Evolutionary conservation across 768 basidiomycete species (phyloP), one percentile per base, ranked within the genome.

Genomic region (Auricularia sp.): DNA sequence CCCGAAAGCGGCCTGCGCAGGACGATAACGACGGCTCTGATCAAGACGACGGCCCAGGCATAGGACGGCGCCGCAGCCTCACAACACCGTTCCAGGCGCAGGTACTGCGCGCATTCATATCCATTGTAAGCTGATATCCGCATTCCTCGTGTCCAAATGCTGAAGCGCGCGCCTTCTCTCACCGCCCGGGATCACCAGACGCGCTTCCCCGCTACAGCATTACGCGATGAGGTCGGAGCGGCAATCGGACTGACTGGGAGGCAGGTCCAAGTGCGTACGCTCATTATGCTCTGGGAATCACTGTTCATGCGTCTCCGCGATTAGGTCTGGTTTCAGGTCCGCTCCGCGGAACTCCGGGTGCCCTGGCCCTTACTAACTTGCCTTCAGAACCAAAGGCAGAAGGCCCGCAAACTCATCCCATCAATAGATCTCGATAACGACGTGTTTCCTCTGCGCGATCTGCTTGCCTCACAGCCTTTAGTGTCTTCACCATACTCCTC

Each of bases 291-390:
- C 39, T 51, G 63, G 70, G 65, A 70, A 21, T 62, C 24, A 47
- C 44, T 45, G n/a, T 24, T 37, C 56, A 3, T 71, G 11, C 11
- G 14, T 18, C 47, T 37, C 21, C 35, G 18, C 33, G 39, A 47
- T 47, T 47, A 93, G 91, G 91, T 93, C 69, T 93, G 91, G 91
- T 93, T 93, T 76, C 91, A 92, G 82, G 90, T 89, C 74, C 75
- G 78, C 67, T 67, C 54, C 62, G 61, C 54, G 62, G 39, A 62
- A 59, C 63, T 61, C 42, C 63, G 18, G n/a, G 64, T 63, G 21
- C 62, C 54, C 64, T 59, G 37, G 29, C 34, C 64, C 51, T 42
- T 7, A 37, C 62, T 36, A 39, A 58, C 37, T 54, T 21, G 21
- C 18, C 63, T 67, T 63, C 68, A 92, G 91, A 93, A 93, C 73